Base-by-base conservation (phyloP, 495 filamentous ascomycete genomes). In the Opeltia flavorubescens region DNA sequence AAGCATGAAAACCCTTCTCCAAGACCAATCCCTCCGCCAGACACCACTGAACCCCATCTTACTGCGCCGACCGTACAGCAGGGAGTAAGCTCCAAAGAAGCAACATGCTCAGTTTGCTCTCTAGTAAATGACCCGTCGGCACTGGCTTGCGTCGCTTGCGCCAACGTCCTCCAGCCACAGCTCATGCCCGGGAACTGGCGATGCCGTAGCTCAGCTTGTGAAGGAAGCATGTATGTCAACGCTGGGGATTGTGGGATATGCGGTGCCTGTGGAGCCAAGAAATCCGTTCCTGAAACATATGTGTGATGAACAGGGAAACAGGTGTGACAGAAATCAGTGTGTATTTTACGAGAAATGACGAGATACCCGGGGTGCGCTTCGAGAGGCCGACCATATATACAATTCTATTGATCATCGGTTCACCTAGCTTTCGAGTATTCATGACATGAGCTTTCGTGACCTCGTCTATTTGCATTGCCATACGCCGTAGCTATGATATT, bases 211-310 rank as follows among this genome's bases (percentile, higher is more conserved):
- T 51, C 54, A 12, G 52, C 60, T 2, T 84, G 81, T 55, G 54
- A 58, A 44, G 72, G 64, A 26, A 69, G 63, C 26, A 26, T 53
- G 7, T 86, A 84, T 56, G 47, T 75, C 39, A 88, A 86, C 53
- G 67, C 79, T 2, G 70, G 67, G 1, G 81, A 85, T 56, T 74
- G 65, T 26, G 78, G 74, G 13, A 53, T 76, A 6, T 88, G 83
- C 55, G 81, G 79, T 17, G 60, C 81, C 21, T 87, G 83, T 55
- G 77, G 80, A 21, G 20, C 9, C 38, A 39, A 43, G 18, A 56
- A 44, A 38, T 9, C 29, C 27, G 12, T 3, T 21, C 12, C 18
- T 5, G n/a, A n/a, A n/a, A n/a, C n/a, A n/a, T n/a, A n/a, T n/a
- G n/a, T n/a, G n/a, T n/a, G n/a, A n/a, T n/a, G n/a, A n/a, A n/a